Evolutionary conservation across 176 grass and related monocot species (phyloP), one percentile per base, ranked within the genome.

Genomic region (Metroxylon sagu): DNA sequence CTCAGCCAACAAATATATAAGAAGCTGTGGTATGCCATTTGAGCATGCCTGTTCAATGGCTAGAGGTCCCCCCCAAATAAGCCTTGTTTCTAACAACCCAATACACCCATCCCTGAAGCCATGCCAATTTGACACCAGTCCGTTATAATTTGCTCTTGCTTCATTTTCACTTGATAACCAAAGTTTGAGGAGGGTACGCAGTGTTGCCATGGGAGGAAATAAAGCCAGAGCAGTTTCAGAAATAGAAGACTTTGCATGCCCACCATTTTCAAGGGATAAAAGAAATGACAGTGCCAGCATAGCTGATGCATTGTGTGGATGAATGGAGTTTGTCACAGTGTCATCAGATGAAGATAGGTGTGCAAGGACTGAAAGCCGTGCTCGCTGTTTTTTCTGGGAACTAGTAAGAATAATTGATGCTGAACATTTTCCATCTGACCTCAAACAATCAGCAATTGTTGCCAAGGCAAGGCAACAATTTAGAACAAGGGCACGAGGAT

Each of bases 21-120:
- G 76, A 64, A 97, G 80, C 25, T 85, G 84, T 18, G 86, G 86
- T 35, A 97, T 90, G 49, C 83, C 83, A 66, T 74, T 80, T 54
- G 92, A 97, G 50, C 84, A 91, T 67, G 92, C 87, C 74, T 97
- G 92, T 56, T 97, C 84, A 39, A 91, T 80, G 56, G 87, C 81
- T 69, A 97, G 69, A 49, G 92, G 92, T 0, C 84, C 92, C 0
- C 92, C 87, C 92, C 87, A 97, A 75, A 77, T 85, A 50, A 91
- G 50, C 71, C 87, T 81, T 62, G 70, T 80, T 57, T 85, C 81
- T 62, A 91, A 64, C 73, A 97, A 53, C 39, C 84, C 92, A 50
- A 97, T 79, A 72, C 81, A 82, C 39, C 87, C 92, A 76, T 97
- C 92, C 25, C 84, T 82, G 60, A 91, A 76, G 53, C 81, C 79